phyloP scores from a whole-genome alignment of 306 rosid species.

The Castanea mollissima region DNA sequence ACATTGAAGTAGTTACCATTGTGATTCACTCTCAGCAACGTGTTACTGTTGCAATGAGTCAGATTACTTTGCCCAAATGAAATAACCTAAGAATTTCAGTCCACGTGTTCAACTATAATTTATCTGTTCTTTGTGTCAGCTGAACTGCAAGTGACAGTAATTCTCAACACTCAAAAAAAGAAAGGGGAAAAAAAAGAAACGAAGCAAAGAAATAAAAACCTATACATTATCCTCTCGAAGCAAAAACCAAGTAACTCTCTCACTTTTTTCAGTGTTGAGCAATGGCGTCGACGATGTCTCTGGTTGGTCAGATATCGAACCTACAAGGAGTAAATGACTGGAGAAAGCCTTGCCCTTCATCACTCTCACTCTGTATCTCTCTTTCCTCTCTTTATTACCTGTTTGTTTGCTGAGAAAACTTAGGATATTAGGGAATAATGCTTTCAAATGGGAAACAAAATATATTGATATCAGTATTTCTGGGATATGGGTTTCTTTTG shows the following conservation, averaged over 20 bases:
- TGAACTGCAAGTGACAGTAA: background rate
- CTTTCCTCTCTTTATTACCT: conserved; percentile 18
- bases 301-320: conserved; percentile 44
- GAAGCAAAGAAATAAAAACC: background rate
- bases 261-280: background rate
- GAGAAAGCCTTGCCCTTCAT: conserved; percentile 31
- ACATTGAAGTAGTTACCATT: no score
- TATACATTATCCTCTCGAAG: conserved; percentile 7
- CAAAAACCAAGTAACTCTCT: background rate
- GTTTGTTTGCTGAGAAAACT: conserved; percentile 16
- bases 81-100: background rate
- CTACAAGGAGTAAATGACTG: conserved; percentile 37
- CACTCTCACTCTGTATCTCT: conserved; percentile 39
- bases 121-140: background rate
- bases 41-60: no score
- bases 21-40: no score
- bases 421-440: background rate
- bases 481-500: background rate
- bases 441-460: background rate
- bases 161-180: background rate
- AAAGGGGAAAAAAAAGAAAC: background rate
- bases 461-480: background rate
- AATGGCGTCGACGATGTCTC: conserved; percentile 61
- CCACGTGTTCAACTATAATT: conserved; percentile 3
- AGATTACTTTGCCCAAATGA: no score